Base-by-base conservation (phyloP, 108 stramenopile genomes). In the Nitzschia inconspicua region DNA sequence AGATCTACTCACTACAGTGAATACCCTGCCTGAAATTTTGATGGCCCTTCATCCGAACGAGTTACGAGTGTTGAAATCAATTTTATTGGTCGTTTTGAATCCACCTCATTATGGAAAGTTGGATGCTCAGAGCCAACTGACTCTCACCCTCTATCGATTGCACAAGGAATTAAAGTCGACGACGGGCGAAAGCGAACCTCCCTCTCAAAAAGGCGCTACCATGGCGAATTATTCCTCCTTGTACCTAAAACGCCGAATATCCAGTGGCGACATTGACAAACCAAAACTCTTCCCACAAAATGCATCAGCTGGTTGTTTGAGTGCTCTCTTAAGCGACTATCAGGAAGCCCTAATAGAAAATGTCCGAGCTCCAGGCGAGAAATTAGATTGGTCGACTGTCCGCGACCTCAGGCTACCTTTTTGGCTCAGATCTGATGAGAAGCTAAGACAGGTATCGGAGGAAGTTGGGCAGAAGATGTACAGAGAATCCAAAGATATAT, bases 381-480 rank as follows among this genome's bases (percentile, higher is more conserved):
- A 89, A 65, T 64, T 87, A 19, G 78, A 73, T 37, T 93, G 91
- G 91, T 56, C 68, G 41, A 60, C 56, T 37, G 82, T 78, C 13
- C 70, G 84, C 27, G 53, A 78, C 32, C 24, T 84, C 9, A 73
- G 80, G 26, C 53, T 89, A 16, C 84, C 88, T 23, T 89, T 88
- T 70, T 93, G 91, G 91, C 50, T 93, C n/a, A 78, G 91, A 24
- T 93, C 88, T 2, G 80, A 87, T 22, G 73, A 73, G 23, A 53
- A 58, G 8, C 65, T 93, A 13, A 47, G 65, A 9, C 58, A 68
- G 16, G 63, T 89, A 23, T 80, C 83, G n/a, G 88, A 93, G 55
- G 91, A 93, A 70, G 81, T 89, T 50, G 91, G 85, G 22, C 85
- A 89, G 55, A 65, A 44, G 31, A 55, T 79, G 16, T 93, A 83